These are phyloP conservation scores for Backusella sp. DNA, from an alignment of 192 early-diverging fungal species.

Conservation along the genomic window DNA sequence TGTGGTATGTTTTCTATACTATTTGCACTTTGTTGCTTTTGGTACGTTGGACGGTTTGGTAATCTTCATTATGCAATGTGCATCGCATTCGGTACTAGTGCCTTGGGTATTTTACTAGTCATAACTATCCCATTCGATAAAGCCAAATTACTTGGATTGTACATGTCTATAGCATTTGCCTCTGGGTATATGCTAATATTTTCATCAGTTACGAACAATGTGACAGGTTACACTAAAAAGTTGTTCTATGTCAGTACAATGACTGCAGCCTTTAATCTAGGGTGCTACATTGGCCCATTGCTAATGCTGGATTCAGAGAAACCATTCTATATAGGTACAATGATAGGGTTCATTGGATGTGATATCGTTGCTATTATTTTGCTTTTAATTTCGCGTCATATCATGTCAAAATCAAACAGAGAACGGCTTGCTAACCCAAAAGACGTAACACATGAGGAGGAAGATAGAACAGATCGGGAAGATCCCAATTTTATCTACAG, in stretches of 20 bases:
- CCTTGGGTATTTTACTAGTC: conserved; percentile 22
- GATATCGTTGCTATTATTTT: conserved; percentile 14
- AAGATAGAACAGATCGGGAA: background rate
- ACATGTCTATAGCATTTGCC: conserved; percentile 5
- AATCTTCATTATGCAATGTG: conserved; percentile 2
- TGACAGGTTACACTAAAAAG: conserved; percentile 21
- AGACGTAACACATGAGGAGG: background rate
- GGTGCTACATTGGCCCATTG: conserved; percentile 20
- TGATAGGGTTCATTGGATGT: conserved; percentile 12
- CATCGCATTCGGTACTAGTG: background rate
- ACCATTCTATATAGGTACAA: conserved; percentile 19
- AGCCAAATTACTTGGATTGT: conserved; percentile 24
- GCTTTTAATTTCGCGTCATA: conserved; percentile 12
- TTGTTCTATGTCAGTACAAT: background rate
- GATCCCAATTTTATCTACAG: background rate
- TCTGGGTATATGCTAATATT: conserved; percentile 9
- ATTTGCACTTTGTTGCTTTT: background rate
- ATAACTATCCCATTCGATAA: conserved; percentile 1
- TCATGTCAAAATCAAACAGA: conserved; percentile 18
- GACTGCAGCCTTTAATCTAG: conserved; percentile 17
- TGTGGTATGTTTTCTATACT: conserved; percentile 3
- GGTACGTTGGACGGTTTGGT: background rate
- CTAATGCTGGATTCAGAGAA: conserved; percentile 20
- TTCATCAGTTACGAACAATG: conserved; percentile 7
- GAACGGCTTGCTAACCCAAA: background rate